Evolutionary conservation across 208 protist genomes (phyloP), one percentile per base, ranked within the genome.

Genomic region (Trypanosoma melophagium): DNA sequence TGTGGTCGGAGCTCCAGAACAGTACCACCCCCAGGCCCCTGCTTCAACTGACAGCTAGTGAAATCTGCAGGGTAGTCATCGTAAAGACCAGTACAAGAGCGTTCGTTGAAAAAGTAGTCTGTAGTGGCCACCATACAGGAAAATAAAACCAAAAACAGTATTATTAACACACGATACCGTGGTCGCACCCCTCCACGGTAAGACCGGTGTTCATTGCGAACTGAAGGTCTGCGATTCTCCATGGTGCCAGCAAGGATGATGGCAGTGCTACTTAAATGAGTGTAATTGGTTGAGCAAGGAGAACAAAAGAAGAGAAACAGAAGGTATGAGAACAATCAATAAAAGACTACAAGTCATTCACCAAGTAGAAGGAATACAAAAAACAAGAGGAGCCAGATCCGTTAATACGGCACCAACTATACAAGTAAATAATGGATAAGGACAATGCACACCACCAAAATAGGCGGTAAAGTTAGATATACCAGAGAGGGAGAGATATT

Each of bases 61-160:
- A 63, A 35, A 28, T 19, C 13, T 13, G 21, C 16, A 17, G 1
- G 5, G 28, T 2, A 3, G 40, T 16, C 44, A 35, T 22, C 19
- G 9, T n/a, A 13, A 42, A 17, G 2, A n/a, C 54, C 28, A 9
- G 51, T 7, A 14, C 51, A 13, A 12, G 10, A 22, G 2, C 21
- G 16, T 24, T 12, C 10, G 35, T 13, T 17, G 22, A 55, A 55
- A 55, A 24, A 21, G 14, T 12, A 7, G 51, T 19, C 21, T 31
- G 35, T n/a, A n/a, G n/a, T 4, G 14, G 14, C 22, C 22, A 22
- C 16, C 16, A 35, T 38, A 35, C 7, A 24, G 16, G 16, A 57
- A 57, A 57, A 57, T 4, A 57, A 57, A 57, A 35, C 3, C 16
- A 57, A 57, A 57, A 57, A 25, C 7, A 57, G n/a, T n/a, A n/a